Conservation (phyloP, 306 rosid species). For the Quillaja saponaria region DNA sequence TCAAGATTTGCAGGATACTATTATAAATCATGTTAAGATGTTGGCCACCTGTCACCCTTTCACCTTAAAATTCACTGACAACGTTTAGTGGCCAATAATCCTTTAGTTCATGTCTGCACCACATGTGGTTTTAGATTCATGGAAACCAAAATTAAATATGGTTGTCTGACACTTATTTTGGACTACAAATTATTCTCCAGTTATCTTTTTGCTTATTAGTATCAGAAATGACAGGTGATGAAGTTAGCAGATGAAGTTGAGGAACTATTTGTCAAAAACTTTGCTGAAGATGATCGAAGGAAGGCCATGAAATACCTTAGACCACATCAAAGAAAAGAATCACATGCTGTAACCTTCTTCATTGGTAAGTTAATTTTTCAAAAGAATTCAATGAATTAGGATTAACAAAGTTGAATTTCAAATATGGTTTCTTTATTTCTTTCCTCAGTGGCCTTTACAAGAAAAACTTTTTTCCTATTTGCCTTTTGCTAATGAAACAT, state of each 20-base stretch:
- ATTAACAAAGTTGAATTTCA: slow-evolving; percentile 2
- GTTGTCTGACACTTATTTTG: slow-evolving; percentile 54
- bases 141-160: slow-evolving; percentile 41
- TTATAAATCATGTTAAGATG: slow-evolving; percentile 46
- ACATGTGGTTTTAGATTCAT: slow-evolving; percentile 33
- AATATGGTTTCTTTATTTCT: background rate
- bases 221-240: slow-evolving; percentile 61
- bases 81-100: slow-evolving; percentile 63
- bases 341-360: slow-evolving; percentile 85
- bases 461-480: slow-evolving; percentile 5
- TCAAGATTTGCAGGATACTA: slow-evolving; percentile 27
- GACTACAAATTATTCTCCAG: background rate
- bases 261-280: slow-evolving; percentile 66
- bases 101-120: slow-evolving; percentile 47
- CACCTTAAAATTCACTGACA: slow-evolving; percentile 56
- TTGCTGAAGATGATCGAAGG: slow-evolving; percentile 71
- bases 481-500: slow-evolving; percentile 36
- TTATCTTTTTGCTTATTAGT: slow-evolving; percentile 41
- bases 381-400: background rate
- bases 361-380: slow-evolving; percentile 62
- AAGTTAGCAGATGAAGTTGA: slow-evolving; percentile 80
- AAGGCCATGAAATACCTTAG: slow-evolving; percentile 97
- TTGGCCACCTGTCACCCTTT: slow-evolving; percentile 53
- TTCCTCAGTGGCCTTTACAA: background rate
- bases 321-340: slow-evolving; percentile 76